A percentile compares a stretch with the other conserved stretches of the same genome.
phyloP scores from a whole-genome alignment of 2,329 filamentous ascomycete species.

The Alternaria panax region DNA sequence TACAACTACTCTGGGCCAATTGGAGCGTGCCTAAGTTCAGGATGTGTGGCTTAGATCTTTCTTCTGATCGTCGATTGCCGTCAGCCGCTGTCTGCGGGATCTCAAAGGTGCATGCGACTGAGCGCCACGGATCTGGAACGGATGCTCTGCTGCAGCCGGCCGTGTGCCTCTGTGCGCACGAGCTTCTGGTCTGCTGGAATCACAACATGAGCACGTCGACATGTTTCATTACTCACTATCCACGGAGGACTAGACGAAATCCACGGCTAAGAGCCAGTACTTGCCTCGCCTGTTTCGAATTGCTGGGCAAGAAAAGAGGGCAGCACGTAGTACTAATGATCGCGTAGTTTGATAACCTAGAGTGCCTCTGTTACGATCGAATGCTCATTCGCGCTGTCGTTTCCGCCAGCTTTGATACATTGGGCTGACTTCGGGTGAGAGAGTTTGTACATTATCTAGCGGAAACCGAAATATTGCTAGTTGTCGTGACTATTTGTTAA shows the following conservation, averaged over 20 bases:
- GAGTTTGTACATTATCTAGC: background rate
- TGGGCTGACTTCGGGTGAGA: background rate
- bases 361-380: background rate
- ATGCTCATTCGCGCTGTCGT: background rate
- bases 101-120: conserved; percentile 9
- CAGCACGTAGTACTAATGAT: background rate
- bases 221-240: background rate
- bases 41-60: background rate
- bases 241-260: background rate
- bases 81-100: conserved; percentile 21
- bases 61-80: conserved; percentile 17
- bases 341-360: background rate
- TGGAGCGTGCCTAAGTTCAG: background rate
- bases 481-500: background rate
- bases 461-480: background rate
- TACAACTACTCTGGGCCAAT: conserved; percentile 11
- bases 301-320: background rate
- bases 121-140: conserved; percentile 14
- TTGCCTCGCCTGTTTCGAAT: background rate
- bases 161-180: background rate
- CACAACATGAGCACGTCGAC: background rate
- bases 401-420: background rate
- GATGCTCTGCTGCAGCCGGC: conserved; percentile 1
- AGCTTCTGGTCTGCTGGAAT: background rate
- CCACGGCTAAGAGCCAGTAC: background rate